Evolutionary conservation across 495 filamentous ascomycete genomes (phyloP), one percentile per base, ranked within the genome.

Genomic region (Trypethelium eluteriae): DNA sequence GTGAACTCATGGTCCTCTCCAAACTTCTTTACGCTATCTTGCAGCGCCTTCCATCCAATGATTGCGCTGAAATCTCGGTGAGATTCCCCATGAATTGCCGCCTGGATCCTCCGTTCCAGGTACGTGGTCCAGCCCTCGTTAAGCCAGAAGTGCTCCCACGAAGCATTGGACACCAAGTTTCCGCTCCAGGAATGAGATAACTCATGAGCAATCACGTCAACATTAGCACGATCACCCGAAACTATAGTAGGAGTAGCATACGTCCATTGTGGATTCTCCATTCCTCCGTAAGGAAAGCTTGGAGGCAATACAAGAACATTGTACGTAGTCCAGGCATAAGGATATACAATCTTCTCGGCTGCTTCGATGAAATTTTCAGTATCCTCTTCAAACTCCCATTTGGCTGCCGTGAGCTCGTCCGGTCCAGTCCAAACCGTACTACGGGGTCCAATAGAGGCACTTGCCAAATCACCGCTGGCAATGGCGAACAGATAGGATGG

Each of bases 51-150:
- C 79, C 80, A 91, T 32, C 89, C 89, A 68, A 96, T 93, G 66
- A 98, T 94, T 66, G 93, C 86, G 4, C 90, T 94, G 76, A 98
- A 97, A 76, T 96, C 88, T 67, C 93, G 89, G 70, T 95, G 85
- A 2, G 89, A 75, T 68, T 94, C 88, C 38, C 91, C 90, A 69
- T 96, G 92, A 41, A 90, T 73, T 14, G 78, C 77, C 2, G 84
- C 85, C 64, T 82, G 76, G 66, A 91, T 87, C 53, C 93, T 83
- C 62, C 93, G 84, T 76, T 98, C 94, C 7, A 97, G 84, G 74
- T 98, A 96, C 7, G 87, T 89, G 2, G 93, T 96, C 93, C 93
- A 98, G 39, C 92, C 92, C 75, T 96, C 93, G 70, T 97, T 97
- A 64, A 98, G 76, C 93, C 93, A 98, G 74, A 96, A 97, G 72